Evolutionary conservation across 176 grass and related monocot genomes (phyloP).

Genomic region (Triticum dicoccoides): DNA sequence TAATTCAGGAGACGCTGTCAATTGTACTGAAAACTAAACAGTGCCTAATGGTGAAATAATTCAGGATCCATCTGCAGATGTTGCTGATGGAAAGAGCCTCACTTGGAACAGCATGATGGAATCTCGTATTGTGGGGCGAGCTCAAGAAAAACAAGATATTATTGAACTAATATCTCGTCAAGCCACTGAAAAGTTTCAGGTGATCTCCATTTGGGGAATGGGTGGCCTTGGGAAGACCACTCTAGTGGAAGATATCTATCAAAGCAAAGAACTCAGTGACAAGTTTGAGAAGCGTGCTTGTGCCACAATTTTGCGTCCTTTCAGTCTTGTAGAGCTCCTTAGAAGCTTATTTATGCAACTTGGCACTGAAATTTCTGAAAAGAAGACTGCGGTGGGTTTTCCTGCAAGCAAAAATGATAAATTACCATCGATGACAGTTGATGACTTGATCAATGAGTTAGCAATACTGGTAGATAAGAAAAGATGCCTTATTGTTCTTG

Average conservation of each 20-base stretch:
- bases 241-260: neutral
- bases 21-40: too few species aligned
- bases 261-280: neutral
- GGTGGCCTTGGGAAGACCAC: slow-evolving; percentile 30
- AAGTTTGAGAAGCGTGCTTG: neutral
- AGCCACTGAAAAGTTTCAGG: neutral
- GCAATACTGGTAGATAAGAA: neutral
- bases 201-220: slow-evolving; percentile 27
- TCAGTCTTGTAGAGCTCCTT: neutral
- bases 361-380: neutral
- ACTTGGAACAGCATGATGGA: neutral
- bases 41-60: neutral
- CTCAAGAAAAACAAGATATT: neutral
- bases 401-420: too few species aligned
- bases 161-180: neutral
- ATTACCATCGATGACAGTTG: neutral
- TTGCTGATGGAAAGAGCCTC: neutral
- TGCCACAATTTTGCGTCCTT: slow-evolving; percentile 15
- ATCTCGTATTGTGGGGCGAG: neutral
- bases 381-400: neutral
- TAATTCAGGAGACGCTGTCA: too few species aligned
- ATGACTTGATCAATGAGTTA: neutral
- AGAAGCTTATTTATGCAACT: neutral
- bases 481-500: slow-evolving; percentile 7
- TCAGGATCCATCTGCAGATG: neutral